Percentiles rank a stretch among this genome's conserved stretches.
Conservation (phyloP, 805 yeast species). For the Yarrowia osloensis region DNA sequence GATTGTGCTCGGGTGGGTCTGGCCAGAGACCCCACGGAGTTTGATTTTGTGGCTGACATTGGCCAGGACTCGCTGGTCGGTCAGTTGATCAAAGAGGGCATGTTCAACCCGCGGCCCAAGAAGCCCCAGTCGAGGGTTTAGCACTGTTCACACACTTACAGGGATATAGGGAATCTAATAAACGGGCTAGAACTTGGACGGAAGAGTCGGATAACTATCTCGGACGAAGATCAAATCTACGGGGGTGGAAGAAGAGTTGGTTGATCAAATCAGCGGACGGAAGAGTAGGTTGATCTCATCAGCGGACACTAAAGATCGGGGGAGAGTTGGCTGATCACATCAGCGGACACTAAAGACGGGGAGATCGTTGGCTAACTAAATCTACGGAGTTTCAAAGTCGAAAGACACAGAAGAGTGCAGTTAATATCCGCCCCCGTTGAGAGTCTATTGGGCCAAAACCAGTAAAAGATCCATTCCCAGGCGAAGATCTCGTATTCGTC, state of each 20-base stretch:
- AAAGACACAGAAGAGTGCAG: not conserved
- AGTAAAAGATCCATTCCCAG: not conserved
- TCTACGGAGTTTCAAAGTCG: too few species aligned
- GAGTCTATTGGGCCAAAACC: not conserved
- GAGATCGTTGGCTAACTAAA: too few species aligned
- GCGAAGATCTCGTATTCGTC: not conserved
- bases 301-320: too few species aligned
- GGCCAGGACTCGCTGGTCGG: slow-evolving; percentile 20
- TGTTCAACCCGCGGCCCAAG: not conserved
- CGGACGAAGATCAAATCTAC: too few species aligned
- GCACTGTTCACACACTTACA: not conserved
- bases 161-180: not conserved
- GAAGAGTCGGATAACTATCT: too few species aligned
- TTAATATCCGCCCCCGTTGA: not conserved
- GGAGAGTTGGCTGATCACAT: too few species aligned
- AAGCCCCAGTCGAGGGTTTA: not conserved
- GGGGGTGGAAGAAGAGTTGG: too few species aligned
- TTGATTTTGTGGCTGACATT: slow-evolving; percentile 12
- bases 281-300: too few species aligned
- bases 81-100: slow-evolving; percentile 7
- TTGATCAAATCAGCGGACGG: too few species aligned
- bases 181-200: not conserved
- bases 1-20: slow-evolving; percentile 45
- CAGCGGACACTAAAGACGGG: too few species aligned
- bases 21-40: slow-evolving; percentile 39